Percentiles rank a stretch among this genome's conserved stretches.
These are phyloP conservation scores for Bretschneidera sinensis DNA, from an alignment of 345 rosid genomes.

Conservation along the genomic window DNA sequence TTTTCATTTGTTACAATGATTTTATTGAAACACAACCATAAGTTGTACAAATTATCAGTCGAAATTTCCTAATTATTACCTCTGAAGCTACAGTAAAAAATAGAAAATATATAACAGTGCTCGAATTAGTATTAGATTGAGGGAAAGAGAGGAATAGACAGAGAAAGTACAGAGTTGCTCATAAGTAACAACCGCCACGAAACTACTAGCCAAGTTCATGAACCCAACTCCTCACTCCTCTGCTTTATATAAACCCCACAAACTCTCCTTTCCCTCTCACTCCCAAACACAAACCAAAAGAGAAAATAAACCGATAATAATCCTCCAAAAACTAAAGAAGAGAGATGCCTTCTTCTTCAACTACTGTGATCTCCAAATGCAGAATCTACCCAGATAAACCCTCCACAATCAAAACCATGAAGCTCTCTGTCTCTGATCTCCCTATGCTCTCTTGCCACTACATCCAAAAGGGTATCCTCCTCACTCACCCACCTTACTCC, in stretches of 20 bases:
- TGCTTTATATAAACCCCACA: slow-evolving; percentile 38
- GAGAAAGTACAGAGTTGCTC: too few relatives aligned
- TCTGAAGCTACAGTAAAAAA: too few relatives aligned
- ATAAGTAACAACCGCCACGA: not conserved
- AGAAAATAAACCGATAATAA: too few relatives aligned
- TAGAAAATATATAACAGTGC: too few relatives aligned
- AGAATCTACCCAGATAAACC: slow-evolving; percentile 43
- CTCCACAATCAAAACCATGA: slow-evolving; percentile 35
- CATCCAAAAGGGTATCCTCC: slow-evolving; percentile 90
- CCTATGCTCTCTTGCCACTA: slow-evolving; percentile 98
- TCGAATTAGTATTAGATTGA: too few relatives aligned
- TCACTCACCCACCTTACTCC: slow-evolving; percentile 42
- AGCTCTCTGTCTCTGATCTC: slow-evolving; percentile 87
- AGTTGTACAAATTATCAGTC: too few relatives aligned
- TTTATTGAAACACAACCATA: too few relatives aligned
- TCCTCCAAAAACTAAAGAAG: not conserved
- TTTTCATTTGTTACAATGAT: too few relatives aligned
- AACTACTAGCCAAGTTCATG: slow-evolving; percentile 43
- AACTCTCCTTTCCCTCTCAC: slow-evolving; percentile 1
- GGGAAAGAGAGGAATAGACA: too few relatives aligned
- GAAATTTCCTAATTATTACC: too few relatives aligned
- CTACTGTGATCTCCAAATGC: slow-evolving; percentile 49
- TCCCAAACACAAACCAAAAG: not conserved
- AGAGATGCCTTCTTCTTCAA: slow-evolving; percentile 57
- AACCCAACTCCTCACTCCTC: slow-evolving; percentile 24